Base-by-base conservation (phyloP, 306 rosid species). In the Glycine tomentella region DNA sequence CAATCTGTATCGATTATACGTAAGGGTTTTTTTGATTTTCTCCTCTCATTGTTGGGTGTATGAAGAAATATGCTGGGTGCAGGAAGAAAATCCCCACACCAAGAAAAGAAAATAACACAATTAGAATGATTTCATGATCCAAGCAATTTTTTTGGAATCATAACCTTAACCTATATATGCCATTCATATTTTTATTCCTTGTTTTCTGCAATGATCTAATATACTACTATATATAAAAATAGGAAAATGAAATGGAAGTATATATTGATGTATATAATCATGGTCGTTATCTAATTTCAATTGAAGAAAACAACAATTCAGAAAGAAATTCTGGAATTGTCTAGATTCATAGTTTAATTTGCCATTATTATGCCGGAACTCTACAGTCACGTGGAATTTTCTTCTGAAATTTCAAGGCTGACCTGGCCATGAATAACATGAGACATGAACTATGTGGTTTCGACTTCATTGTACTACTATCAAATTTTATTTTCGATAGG, bases 281-380 rank as follows among this genome's bases (percentile, higher is more conserved):
- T 34, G 57, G 14, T 36, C 40, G 45, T 49, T 25, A 20, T 72
- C 82, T 52, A 77, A 44, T 64, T n/a, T 34, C 9, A 0, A 74
- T 57, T 4, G 2, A 67, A 67, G 81, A 78, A 73, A 78, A 58
- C 31, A 66, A 84, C 73, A 58, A 45, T 67, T 79, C 10, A 9
- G 13, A 50, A 17, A 56, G 38, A 46, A 73, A 72, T 44, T 48
- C 49, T 12, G 46, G 38, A 50, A 69, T n/a, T 48, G 62, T 61
- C 31, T 42, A 3, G 15, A 80, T 52, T 52, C 55, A 59, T 46
- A 56, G 17, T 53, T 25, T 25, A 25, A 25, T 25, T 72, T 56
- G 66, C 20, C 77, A 49, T 79, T 55, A 79, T 57, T 51, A 83
- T 73, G 62, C 76, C 7, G 7, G 73, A 61, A 63, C 20, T 49